These are phyloP conservation scores for Stachybotrys chlorohalonatus DNA, from an alignment of 2,329 filamentous ascomycete genomes.

Conservation along the genomic window DNA sequence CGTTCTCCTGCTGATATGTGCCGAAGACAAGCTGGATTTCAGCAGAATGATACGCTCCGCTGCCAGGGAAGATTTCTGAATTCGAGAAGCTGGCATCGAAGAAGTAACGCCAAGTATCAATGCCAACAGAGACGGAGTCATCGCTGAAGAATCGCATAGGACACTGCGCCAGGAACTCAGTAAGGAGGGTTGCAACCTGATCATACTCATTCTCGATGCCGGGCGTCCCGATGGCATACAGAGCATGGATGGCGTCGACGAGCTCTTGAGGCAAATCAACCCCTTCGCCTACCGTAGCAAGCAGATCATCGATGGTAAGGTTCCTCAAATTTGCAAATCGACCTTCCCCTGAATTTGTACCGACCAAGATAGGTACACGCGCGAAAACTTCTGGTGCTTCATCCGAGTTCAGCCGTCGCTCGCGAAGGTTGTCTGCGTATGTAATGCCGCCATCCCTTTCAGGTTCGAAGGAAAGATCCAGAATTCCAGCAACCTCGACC, in stretches of 20 bases:
- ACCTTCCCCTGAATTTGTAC: constrained; percentile 13
- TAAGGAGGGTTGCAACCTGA: not conserved
- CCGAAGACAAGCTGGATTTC: constrained; percentile 37
- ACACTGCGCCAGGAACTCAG: not conserved
- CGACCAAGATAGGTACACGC: constrained; percentile 13
- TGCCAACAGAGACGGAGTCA: constrained; percentile 19
- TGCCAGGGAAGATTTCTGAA: constrained; percentile 24
- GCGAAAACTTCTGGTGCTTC: constrained; percentile 5
- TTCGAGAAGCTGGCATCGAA: constrained; percentile 41
- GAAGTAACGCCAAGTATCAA: constrained; percentile 33
- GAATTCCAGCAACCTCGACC: constrained; percentile 7
- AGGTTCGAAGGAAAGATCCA: constrained; percentile 10
- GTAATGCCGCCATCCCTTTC: constrained; percentile 12
- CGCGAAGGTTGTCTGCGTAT: constrained; percentile 6
- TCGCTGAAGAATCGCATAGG: constrained; percentile 7
- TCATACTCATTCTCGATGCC: not conserved
- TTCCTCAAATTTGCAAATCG: constrained; percentile 4
- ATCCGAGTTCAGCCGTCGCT: constrained; percentile 6
- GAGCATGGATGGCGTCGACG: not conserved
- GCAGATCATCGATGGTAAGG: not conserved
- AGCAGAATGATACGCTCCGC: constrained; percentile 36
- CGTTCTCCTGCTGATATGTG: constrained; percentile 11
- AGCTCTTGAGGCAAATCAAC: not conserved
- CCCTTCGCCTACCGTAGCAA: not conserved
- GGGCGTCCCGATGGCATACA: not conserved